Evolutionary conservation across 2,329 filamentous ascomycete species (phyloP).

Genomic region (Cadophora gregata): DNA sequence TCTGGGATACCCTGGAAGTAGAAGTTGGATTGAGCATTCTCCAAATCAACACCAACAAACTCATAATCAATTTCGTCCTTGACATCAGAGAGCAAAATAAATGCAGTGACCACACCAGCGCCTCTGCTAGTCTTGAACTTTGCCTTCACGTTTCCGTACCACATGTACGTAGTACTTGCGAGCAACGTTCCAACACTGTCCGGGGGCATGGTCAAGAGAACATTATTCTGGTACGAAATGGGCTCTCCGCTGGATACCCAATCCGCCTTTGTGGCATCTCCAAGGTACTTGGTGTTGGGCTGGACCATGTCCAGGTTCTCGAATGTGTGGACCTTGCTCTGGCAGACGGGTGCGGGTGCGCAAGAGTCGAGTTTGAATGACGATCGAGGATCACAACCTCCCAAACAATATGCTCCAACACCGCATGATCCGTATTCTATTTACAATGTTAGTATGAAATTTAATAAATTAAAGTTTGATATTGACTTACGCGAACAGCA

Average conservation of each 20-base stretch:
- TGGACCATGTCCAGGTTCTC: slow-evolving; percentile 71
- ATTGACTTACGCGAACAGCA: slow-evolving; percentile 78
- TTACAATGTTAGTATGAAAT: slow-evolving; percentile 8
- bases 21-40: slow-evolving; percentile 88
- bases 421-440: slow-evolving; percentile 92
- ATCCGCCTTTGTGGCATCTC: slow-evolving; percentile 78
- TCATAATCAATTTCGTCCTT: slow-evolving; percentile 99
- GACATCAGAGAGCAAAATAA: slow-evolving; percentile 92
- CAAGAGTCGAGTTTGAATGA: slow-evolving; percentile 86
- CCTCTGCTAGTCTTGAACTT: slow-evolving; percentile 85
- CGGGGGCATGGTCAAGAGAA: slow-evolving; percentile 88
- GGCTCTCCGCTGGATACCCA: slow-evolving; percentile 89
- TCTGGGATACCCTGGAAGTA: slow-evolving; percentile 94
- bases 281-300: slow-evolving; percentile 82
- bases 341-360: slow-evolving; percentile 81
- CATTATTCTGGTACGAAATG: slow-evolving; percentile 67
- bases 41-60: slow-evolving; percentile 82
- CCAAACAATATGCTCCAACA: slow-evolving; percentile 92
- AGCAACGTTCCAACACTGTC: slow-evolving; percentile 87
- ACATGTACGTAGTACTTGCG: slow-evolving; percentile 85
- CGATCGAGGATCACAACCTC: slow-evolving; percentile 88
- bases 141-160: slow-evolving; percentile 94
- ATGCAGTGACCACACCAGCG: slow-evolving; percentile 91
- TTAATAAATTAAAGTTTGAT: neutral
- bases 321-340: slow-evolving; percentile 76